Base-by-base conservation (phyloP, 352 stramenopile genomes). In the Phytophthora chlamydospora region DNA sequence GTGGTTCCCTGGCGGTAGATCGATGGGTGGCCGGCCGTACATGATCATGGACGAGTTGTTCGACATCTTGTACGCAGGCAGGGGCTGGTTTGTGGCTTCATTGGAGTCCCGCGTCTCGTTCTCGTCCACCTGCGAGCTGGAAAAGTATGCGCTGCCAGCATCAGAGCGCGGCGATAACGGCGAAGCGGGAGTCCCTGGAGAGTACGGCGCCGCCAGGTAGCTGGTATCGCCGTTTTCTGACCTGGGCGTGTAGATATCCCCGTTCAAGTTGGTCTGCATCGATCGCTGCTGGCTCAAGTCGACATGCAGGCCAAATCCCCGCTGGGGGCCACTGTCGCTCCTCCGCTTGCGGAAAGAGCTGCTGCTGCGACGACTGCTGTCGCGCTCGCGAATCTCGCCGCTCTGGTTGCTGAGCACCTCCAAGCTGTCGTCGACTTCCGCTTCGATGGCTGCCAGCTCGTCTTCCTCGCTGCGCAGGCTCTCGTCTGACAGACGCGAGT, bases 401-500 rank as follows among this genome's bases (percentile, higher is more conserved):
- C 81, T 91, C 58, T 78, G 79, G n/a, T 73, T 78, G 62, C 84
- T 93, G 19, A 90, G 66, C 16, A 93, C 80, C 40, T 93, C 84
- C 38, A 93, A 71, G 56, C 88, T 83, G 21, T 93, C 84, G 53
- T 93, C 84, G 39, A 93, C 84, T 54, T 91, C 81, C 43, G 81
- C 81, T 71, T 90, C 78, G 45, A 93, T 93, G 24, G 55, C 80
- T 49, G 79, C 81, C 48, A 84, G 55, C 47, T 89, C 79, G 39
- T 91, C 80, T 48, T 84, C 76, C 51, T 89, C 77, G 68, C 73
- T 89, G 32, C 75, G 78, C n/a, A 74, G 60, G 41, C 77, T 89
- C 46, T 75, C 65, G 9, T 62, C 75, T 4, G 80, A 90, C 31
- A 73, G 31, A 35, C 78, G 75, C 13, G 83, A 91, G 38, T 73